Evolutionary conservation across 371 early-diverging fungal genomes (phyloP), one percentile per base, ranked within the genome.

Genomic region (Mucor indicus): DNA sequence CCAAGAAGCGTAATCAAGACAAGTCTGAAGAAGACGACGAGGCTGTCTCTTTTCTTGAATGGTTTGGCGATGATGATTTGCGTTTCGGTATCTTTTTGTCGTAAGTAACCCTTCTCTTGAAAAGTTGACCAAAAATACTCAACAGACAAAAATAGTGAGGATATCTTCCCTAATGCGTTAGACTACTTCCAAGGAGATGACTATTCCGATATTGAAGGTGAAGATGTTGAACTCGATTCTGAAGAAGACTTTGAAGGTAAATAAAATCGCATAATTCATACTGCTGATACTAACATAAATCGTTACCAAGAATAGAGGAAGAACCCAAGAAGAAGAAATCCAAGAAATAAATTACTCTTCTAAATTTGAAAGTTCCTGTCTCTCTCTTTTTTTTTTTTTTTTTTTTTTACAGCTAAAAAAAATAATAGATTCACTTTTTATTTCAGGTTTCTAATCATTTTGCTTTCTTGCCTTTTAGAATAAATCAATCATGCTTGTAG

Each of bases 1-100:
- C 60, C 43, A 64, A 55, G 39, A 62, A 62, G 38, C 79, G 79
- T 64, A 72, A 72, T 51, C 76, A 79, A 64, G 62, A 9, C 8
- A 40, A 23, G 7, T 6, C 24, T 24, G 68, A 55, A 2, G 64
- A 71, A 16, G 61, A 67, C 7, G 21, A 38, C 24, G 45, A 61
- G 20, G 36, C 33, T 9, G 25, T 46, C 17, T 71, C 73, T 12
- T 70, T 81, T 53, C 52, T 78, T 53, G 61, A 68, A 1, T 75
- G 69, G 69, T 81, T 78, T 48, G 44, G 35, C 5, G 66, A 75
- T 31, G 76, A 75, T 1, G 67, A 66, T 57, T 47, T 64, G 31
- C 51, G 44, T 33, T n/a, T 67, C 25, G 74, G 73, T 37, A 49
- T 65, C 24, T 44, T 71, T 23, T 55, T 72, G 46, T 27, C 57